Evolutionary conservation across 345 rosid species (phyloP).

Genomic region (Pugionium dolabratum): DNA sequence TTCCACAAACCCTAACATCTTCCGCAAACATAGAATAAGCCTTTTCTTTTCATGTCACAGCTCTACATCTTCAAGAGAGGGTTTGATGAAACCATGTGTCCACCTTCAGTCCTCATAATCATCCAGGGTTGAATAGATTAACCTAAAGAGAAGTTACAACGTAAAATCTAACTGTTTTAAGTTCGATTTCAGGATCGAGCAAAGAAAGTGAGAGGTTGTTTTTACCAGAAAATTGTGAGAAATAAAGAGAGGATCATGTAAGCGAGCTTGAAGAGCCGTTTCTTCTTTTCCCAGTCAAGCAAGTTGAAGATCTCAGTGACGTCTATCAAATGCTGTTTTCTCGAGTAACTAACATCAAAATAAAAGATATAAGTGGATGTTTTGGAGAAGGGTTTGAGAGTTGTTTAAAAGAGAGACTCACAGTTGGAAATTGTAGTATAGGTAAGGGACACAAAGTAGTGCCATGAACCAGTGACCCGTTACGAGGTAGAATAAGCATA

Average conservation of each 20-base stretch:
- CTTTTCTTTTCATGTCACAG: constrained; percentile 8
- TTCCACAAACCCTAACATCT: background rate
- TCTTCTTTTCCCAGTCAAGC: constrained; percentile 88
- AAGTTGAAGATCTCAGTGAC: constrained; percentile 95
- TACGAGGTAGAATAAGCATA: constrained; percentile 53
- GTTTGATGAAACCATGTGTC: background rate
- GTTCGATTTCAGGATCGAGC: background rate
- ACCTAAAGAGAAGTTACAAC: constrained; percentile 41
- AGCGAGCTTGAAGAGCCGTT: constrained; percentile 76
- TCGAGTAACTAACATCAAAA: constrained; percentile 52
- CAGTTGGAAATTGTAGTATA: constrained; percentile 65
- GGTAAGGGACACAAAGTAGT: constrained; percentile 58
- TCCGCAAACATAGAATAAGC: constrained; percentile 4
- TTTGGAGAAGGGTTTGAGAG: background rate
- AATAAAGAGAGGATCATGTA: constrained; percentile 70
- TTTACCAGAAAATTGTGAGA: constrained; percentile 79
- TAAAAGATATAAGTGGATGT: background rate
- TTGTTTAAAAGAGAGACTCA: constrained; percentile 39
- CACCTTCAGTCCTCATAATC: constrained; percentile 29
- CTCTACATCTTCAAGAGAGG: background rate
- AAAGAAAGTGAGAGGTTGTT: background rate
- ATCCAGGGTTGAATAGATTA: constrained; percentile 58
- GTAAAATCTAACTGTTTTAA: background rate
- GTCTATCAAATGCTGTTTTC: constrained; percentile 66
- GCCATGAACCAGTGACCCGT: constrained; percentile 78